Evolutionary conservation across 768 basidiomycete genomes (phyloP).

Genomic region (Leccinum uliginosum): DNA sequence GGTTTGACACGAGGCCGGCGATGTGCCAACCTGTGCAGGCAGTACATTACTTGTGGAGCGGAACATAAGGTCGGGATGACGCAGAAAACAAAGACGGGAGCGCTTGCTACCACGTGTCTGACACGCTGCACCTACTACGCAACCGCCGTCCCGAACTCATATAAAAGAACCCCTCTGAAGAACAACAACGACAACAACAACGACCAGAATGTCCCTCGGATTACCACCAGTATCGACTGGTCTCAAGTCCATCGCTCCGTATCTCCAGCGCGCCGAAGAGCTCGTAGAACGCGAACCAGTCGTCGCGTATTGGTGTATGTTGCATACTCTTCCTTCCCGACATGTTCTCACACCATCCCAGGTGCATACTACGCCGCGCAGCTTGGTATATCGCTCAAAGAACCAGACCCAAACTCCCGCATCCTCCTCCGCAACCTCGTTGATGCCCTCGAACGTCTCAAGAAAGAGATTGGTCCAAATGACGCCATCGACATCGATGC

Average conservation of each 20-base stretch:
- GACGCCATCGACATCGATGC: constrained; percentile 82
- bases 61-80: background rate
- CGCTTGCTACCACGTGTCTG: constrained; percentile 5
- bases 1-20: background rate
- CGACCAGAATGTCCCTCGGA: constrained; percentile 37
- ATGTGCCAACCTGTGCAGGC: constrained; percentile 11
- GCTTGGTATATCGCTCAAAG: constrained; percentile 72
- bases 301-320: constrained; percentile 93
- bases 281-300: constrained; percentile 77
- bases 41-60: background rate
- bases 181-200: no score
- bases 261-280: constrained; percentile 88
- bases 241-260: constrained; percentile 71
- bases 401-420: constrained; percentile 60
- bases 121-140: constrained; percentile 4
- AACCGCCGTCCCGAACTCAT: background rate
- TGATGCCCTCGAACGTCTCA: constrained; percentile 74
- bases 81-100: background rate
- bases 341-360: constrained; percentile 26
- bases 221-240: constrained; percentile 56
- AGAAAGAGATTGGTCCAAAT: constrained; percentile 63
- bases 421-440: constrained; percentile 72
- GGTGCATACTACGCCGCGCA: constrained; percentile 92
- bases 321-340: constrained; percentile 9
- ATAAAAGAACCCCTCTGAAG: background rate